Percentiles rank a stretch among this genome's conserved stretches.
Conservation (phyloP, 805 yeast species). For the Lachancea lanzarotensis region DNA sequence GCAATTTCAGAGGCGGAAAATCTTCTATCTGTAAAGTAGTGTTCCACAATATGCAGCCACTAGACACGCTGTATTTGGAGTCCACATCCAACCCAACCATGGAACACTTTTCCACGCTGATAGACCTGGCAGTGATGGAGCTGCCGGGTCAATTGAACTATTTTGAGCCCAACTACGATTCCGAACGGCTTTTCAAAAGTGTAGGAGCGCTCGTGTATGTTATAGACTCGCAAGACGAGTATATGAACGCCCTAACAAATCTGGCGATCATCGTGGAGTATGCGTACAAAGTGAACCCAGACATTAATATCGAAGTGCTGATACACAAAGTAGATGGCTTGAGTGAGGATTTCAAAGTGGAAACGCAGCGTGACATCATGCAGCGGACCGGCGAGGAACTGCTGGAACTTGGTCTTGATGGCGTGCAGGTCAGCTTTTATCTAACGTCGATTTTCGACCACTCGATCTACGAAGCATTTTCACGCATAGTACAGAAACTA, state of each 20-base stretch:
- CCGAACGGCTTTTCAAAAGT: conserved; percentile 65
- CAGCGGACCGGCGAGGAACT: conserved; percentile 92
- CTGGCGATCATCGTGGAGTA: conserved; percentile 81
- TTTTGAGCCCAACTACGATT: conserved; percentile 79
- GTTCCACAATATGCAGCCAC: conserved; percentile 92
- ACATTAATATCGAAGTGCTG: conserved; percentile 81
- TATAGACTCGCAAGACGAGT: conserved; percentile 93
- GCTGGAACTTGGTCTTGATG: conserved; percentile 81
- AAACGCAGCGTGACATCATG: conserved; percentile 94
- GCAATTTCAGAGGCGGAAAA: conserved; percentile 62
- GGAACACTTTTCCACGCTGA: conserved; percentile 75
- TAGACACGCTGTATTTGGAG: conserved; percentile 85
- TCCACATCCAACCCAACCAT: conserved; percentile 84
- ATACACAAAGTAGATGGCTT: conserved; percentile 95
- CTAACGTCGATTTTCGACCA: conserved; percentile 93
- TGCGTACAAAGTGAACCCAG: conserved; percentile 79
- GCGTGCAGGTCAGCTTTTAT: conserved; percentile 85
- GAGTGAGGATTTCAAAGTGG: conserved; percentile 87
- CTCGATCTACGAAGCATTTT: conserved; percentile 91
- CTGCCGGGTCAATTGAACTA: conserved; percentile 90
- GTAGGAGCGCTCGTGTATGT: conserved; percentile 92
- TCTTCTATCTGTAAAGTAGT: conserved; percentile 94
- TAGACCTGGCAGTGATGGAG: conserved; percentile 86
- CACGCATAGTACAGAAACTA: conserved; percentile 85
- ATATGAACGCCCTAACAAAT: conserved; percentile 83